Percentiles rank a stretch among this genome's conserved stretches.
These are phyloP conservation scores for Staphylotrichum longicolle DNA, from an alignment of 495 filamentous ascomycete species.

Conservation along the genomic window DNA sequence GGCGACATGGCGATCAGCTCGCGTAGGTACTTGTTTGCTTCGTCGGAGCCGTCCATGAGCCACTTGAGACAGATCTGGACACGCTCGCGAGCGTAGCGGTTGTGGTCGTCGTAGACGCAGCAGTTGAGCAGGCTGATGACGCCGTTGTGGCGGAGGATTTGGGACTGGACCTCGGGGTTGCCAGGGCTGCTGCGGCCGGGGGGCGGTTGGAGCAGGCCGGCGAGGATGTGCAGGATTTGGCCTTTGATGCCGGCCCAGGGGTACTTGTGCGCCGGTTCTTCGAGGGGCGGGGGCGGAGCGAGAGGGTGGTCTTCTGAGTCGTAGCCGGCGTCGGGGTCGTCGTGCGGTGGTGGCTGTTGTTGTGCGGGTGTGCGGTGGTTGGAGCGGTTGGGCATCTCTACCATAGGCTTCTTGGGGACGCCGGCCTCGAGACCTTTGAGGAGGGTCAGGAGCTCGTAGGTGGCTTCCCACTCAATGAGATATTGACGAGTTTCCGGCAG, in stretches of 20 bases:
- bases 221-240: constrained; percentile 81
- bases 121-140: constrained; percentile 83
- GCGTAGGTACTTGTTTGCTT: constrained; percentile 72
- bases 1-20: constrained; percentile 49
- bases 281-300: constrained; percentile 60
- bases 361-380: constrained; percentile 13
- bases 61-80: constrained; percentile 89
- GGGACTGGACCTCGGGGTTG: constrained; percentile 76
- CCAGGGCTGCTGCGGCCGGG: constrained; percentile 55
- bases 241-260: constrained; percentile 94
- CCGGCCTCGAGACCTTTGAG: constrained; percentile 82
- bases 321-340: constrained; percentile 37
- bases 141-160: constrained; percentile 77
- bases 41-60: constrained; percentile 77
- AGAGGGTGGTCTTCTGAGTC: constrained; percentile 46
- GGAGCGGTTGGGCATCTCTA: constrained; percentile 30
- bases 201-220: constrained; percentile 65
- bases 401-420: constrained; percentile 62
- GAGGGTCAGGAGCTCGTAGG: constrained; percentile 77
- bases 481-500: constrained; percentile 56
- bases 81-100: constrained; percentile 86
- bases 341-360: constrained; percentile 22
- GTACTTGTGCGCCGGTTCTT: constrained; percentile 81
- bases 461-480: constrained; percentile 83
- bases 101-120: constrained; percentile 81